These are phyloP conservation scores for Perkinsus chesapeaki DNA, from an alignment of 169 alveolate species.

Conservation along the genomic window DNA sequence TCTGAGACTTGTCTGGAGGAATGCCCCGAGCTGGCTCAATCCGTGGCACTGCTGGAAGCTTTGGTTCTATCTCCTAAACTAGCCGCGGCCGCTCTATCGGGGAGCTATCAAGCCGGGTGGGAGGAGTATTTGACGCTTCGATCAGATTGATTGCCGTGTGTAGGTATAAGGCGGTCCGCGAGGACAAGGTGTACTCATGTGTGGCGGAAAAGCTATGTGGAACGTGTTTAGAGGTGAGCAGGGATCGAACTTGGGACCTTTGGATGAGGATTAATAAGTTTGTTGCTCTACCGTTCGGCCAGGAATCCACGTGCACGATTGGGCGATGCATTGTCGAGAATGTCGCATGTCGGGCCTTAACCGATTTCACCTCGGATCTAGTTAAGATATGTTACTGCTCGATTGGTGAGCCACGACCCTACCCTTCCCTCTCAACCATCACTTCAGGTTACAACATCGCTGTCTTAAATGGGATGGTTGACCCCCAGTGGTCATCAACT, in stretches of 20 bases:
- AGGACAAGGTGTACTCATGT: background rate
- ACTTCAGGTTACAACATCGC: background rate
- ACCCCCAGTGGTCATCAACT: background rate
- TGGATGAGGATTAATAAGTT: background rate
- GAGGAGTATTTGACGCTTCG: background rate
- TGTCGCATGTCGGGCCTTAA: background rate
- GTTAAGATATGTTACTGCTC: background rate
- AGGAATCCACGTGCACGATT: background rate
- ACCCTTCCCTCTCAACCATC: background rate
- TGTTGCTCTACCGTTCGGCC: background rate
- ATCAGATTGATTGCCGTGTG: background rate
- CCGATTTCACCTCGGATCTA: background rate
- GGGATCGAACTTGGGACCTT: background rate
- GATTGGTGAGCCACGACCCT: background rate
- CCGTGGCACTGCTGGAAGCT: background rate
- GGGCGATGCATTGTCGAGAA: background rate
- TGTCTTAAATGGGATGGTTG: background rate
- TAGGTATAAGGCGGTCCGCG: background rate
- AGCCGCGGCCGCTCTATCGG: background rate
- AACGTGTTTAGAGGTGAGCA: background rate
- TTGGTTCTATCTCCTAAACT: background rate
- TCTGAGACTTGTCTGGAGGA: background rate
- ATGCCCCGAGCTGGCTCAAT: background rate
- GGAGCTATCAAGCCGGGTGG: background rate
- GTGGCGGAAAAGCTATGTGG: background rate